These are phyloP conservation scores for Chlorella sp. DNA, from an alignment of 139 green algal genomes.

Conservation along the genomic window DNA sequence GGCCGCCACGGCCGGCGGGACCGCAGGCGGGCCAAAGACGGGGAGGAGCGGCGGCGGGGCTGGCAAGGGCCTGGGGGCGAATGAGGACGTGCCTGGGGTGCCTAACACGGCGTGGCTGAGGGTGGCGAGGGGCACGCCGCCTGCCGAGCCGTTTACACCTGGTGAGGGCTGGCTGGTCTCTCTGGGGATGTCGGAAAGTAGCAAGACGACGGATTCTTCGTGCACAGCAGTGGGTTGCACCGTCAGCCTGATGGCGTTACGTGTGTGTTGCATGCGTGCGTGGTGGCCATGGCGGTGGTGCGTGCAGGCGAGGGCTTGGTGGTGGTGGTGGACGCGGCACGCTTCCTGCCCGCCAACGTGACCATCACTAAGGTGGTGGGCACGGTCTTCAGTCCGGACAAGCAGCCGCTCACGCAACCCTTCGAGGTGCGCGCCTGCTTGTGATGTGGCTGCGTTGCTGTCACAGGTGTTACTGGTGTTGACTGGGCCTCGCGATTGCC, in stretches of 20 bases:
- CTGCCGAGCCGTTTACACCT: slow-evolving; percentile 46
- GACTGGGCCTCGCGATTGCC: background rate
- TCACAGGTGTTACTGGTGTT: background rate
- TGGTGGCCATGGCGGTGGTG: too few species aligned
- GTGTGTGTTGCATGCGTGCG: too few species aligned
- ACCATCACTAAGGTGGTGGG: slow-evolving; percentile 49
- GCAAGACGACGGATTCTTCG: too few species aligned
- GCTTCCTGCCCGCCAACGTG: slow-evolving; percentile 48
- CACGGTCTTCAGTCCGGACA: slow-evolving; percentile 28
- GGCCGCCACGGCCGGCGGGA: too few species aligned
- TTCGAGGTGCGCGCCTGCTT: slow-evolving; percentile 25
- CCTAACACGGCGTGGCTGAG: slow-evolving; percentile 38
- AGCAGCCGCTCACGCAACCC: slow-evolving; percentile 22
- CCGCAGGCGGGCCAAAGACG: background rate
- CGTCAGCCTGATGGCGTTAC: too few species aligned
- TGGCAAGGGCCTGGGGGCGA: background rate
- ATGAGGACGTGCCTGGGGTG: slow-evolving; percentile 50
- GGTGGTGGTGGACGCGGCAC: slow-evolving; percentile 44
- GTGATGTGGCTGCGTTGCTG: background rate
- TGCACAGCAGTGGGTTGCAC: too few species aligned
- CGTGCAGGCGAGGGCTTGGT: slow-evolving; percentile 36
- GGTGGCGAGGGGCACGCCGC: slow-evolving; percentile 35
- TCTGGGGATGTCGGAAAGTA: background rate
- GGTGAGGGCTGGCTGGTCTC: slow-evolving; percentile 14
- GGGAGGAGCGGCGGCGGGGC: background rate